phyloP scores from a whole-genome alignment of 2,329 filamentous ascomycete genomes.

The Mariannaea elegans region DNA sequence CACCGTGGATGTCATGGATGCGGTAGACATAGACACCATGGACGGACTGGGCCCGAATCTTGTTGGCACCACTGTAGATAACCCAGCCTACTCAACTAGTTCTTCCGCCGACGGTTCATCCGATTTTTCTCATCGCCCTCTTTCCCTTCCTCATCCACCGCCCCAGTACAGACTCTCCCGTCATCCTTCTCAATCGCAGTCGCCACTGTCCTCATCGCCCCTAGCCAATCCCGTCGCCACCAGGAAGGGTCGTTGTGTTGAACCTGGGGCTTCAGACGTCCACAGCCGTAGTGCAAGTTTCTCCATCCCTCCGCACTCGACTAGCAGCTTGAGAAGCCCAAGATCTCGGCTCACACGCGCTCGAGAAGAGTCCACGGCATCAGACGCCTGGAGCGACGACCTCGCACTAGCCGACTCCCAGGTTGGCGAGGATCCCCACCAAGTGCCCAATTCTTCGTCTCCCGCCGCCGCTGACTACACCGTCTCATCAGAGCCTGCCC shows the following conservation, averaged over 20 bases:
- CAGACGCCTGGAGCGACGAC: slow-evolving; percentile 53
- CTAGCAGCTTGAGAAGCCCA: slow-evolving; percentile 53
- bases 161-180: slow-evolving; percentile 30
- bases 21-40: slow-evolving; percentile 29
- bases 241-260: slow-evolving; percentile 67
- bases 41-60: slow-evolving; percentile 35
- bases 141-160: slow-evolving; percentile 6
- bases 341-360: slow-evolving; percentile 52
- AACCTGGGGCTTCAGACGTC: slow-evolving; percentile 66
- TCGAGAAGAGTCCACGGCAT: slow-evolving; percentile 54
- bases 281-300: slow-evolving; percentile 69
- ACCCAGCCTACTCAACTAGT: slow-evolving; percentile 34
- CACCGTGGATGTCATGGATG: slow-evolving; percentile 30
- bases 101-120: slow-evolving; percentile 39
- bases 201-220: slow-evolving; percentile 57
- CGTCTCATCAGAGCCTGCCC: slow-evolving; percentile 59
- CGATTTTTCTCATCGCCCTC: slow-evolving; percentile 37
- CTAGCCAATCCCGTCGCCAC: slow-evolving; percentile 44
- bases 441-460: slow-evolving; percentile 54
- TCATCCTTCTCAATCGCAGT: slow-evolving; percentile 42
- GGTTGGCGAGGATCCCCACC: slow-evolving; percentile 58
- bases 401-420: slow-evolving; percentile 48
- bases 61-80: slow-evolving; percentile 38
- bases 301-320: slow-evolving; percentile 64
- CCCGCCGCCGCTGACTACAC: slow-evolving; percentile 40